A percentile compares a stretch with the other conserved stretches of the same genome.
phyloP scores from a whole-genome alignment of 192 early-diverging fungal species.

The Mortierella antarctica region DNA sequence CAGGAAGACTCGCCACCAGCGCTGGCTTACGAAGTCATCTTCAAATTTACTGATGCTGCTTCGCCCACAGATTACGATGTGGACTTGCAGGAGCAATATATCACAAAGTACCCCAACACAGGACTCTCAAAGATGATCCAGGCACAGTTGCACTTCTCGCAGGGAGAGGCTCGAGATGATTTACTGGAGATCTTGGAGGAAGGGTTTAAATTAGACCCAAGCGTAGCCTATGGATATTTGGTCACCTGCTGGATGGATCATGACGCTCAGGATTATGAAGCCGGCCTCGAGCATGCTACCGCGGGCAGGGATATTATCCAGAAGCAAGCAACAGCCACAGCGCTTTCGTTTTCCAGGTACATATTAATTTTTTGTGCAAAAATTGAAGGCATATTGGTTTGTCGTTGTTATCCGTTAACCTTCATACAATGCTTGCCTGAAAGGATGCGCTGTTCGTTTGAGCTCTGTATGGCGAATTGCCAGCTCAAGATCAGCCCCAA shows the following conservation, averaged over 20 bases:
- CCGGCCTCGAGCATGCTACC: constrained; percentile 63
- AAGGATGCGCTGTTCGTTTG: constrained; percentile 62
- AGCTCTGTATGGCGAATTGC: constrained; percentile 69
- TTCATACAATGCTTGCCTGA: too few species aligned
- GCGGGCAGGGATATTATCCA: constrained; percentile 51
- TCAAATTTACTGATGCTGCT: constrained; percentile 57
- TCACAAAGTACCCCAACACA: constrained; percentile 55
- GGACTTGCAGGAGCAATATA: constrained; percentile 51
- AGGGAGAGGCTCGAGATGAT: constrained; percentile 28
- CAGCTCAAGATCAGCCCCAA: constrained; percentile 67
- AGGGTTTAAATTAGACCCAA: constrained; percentile 53
- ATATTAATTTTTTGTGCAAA: neutral
- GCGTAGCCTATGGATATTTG: constrained; percentile 59
- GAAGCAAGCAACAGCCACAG: constrained; percentile 37
- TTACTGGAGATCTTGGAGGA: constrained; percentile 47
- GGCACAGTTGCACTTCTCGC: constrained; percentile 51
- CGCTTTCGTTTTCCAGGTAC: constrained; percentile 52
- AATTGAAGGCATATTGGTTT: neutral
- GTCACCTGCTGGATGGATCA: constrained; percentile 62
- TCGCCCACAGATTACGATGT: constrained; percentile 58
- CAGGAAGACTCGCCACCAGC: constrained; percentile 23
- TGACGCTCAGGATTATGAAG: constrained; percentile 59
- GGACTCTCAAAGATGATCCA: constrained; percentile 59
- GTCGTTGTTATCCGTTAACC: neutral
- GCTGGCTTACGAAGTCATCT: constrained; percentile 59